Evolutionary conservation across 768 basidiomycete genomes (phyloP), one percentile per base, ranked within the genome.

Genomic region (Boletus vinaceobasis): DNA sequence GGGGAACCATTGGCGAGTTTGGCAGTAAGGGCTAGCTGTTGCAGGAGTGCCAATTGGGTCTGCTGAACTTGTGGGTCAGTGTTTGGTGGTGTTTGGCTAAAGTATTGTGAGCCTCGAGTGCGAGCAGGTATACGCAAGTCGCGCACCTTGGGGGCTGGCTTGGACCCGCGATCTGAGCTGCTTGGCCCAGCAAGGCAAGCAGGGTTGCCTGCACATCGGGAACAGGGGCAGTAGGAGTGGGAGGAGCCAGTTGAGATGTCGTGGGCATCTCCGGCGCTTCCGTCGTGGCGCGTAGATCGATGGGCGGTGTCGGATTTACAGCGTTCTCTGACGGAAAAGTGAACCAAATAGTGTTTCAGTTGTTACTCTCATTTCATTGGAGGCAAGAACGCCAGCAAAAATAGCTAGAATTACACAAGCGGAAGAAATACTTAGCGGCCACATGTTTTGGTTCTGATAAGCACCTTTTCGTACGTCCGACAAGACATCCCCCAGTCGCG

Each of bases 381-480:
- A 71, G 67, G 72, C 68, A 67, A 62, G 57, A 67, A 67, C 56
- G 71, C 71, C 63, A 70, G 71, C 70, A 71, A 65, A 68, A 74
- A 77, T 77, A 79, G 76, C 74, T 86, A 79, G 75, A 73, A 81
- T 88, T 90, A 82, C 82, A 82, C 76, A 75, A 75, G 71, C 72
- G 74, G 74, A 75, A 76, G 76, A 76, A 73, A 78, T 88, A 90
- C 88, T 90, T 87, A 87, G 86, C 88, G 85, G 85, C 85, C 79
- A 84, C 75, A 78, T 71, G 69, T 60, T 67, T 71, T 70, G 73
- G 74, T 75, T 75, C 73, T 74, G 79, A 85, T 90, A 92, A 82
- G 88, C 89, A 93, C 90, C 91, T 92, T 92, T 85, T 78, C 79
- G 80, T 67, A 72, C 76, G 68, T 78, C 82, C 73, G 80, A 82